These are phyloP conservation scores for Quercus parvula DNA, from an alignment of 306 rosid genomes.

Conservation along the genomic window DNA sequence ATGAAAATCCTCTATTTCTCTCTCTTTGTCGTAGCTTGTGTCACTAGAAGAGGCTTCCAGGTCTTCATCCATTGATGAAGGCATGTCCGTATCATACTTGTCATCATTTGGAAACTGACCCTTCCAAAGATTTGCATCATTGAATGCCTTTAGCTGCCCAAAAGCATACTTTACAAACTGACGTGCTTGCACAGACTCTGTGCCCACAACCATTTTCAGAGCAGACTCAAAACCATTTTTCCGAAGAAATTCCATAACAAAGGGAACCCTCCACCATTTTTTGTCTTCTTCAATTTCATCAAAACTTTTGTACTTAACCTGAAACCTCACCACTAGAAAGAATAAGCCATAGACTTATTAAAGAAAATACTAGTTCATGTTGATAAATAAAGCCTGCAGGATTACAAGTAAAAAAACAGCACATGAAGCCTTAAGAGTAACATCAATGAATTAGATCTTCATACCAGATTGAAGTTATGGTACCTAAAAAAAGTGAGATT, in stretches of 20 bases:
- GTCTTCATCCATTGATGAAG: conserved; percentile 24
- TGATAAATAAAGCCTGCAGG: not conserved
- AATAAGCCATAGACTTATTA: not conserved
- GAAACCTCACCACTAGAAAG: conserved; percentile 33
- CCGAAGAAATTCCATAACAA: conserved; percentile 72
- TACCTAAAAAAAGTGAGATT: not conserved
- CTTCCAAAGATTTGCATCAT: conserved; percentile 47
- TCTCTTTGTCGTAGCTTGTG: conserved; percentile 21
- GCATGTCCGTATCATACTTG: conserved; percentile 25
- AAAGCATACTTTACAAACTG: conserved; percentile 93
- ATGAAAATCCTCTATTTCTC: conserved; percentile 31
- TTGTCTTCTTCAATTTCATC: conserved; percentile 79
- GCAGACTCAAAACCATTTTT: conserved; percentile 72
- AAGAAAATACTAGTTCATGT: too few relatives aligned
- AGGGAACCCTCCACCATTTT: conserved; percentile 76
- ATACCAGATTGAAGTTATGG: too few relatives aligned
- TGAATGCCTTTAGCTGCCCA: conserved; percentile 81
- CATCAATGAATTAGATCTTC: not conserved
- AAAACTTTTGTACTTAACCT: conserved; percentile 83
- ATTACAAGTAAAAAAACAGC: not conserved
- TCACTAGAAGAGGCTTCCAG: conserved; percentile 31
- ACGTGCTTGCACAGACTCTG: conserved; percentile 79
- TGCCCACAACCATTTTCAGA: conserved; percentile 57
- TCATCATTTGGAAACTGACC: conserved; percentile 32
- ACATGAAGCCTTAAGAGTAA: not conserved